Percentiles rank a stretch among this genome's conserved stretches.
phyloP scores from a whole-genome alignment of 1,284 basidiomycete species.

The Ustanciosporium gigantosporum region DNA sequence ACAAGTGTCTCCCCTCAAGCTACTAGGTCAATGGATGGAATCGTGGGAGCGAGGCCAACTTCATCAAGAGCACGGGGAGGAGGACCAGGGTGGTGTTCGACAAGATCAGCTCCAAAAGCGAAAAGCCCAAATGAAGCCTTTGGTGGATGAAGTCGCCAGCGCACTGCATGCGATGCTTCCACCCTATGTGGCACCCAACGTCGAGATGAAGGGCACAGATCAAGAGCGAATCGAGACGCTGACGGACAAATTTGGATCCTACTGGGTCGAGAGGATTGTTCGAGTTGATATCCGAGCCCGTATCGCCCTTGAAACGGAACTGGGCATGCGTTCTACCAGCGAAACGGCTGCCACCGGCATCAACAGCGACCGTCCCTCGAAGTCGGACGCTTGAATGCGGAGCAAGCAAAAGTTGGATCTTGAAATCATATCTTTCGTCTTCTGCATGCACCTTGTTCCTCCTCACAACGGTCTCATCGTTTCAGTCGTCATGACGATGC shows the following conservation, averaged over 20 bases:
- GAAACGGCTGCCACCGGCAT: neutral
- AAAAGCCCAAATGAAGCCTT: constrained; percentile 9
- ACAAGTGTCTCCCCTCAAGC: constrained; percentile 14
- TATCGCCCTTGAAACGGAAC: constrained; percentile 29
- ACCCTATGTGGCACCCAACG: constrained; percentile 20
- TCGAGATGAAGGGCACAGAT: constrained; percentile 6
- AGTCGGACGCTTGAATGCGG: too few species aligned
- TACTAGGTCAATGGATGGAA: constrained; percentile 44
- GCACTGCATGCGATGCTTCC: constrained; percentile 37
- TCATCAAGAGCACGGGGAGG: constrained; percentile 2
- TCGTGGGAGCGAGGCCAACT: constrained; percentile 25
- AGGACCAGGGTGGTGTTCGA: neutral
- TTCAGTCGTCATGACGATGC: too few species aligned
- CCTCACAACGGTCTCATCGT: too few species aligned
- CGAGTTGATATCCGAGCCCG: constrained; percentile 19
- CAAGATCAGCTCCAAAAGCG: neutral
- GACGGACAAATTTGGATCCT: constrained; percentile 15
- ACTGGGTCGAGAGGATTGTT: constrained; percentile 31
- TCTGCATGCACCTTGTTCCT: too few species aligned
- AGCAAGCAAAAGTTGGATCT: too few species aligned
- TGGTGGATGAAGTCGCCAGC: constrained; percentile 21
- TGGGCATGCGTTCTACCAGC: constrained; percentile 11
- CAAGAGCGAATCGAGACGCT: constrained; percentile 19
- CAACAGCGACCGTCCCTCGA: neutral
- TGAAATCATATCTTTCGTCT: too few species aligned